Base-by-base conservation (phyloP, 1,284 basidiomycete genomes). In the Spongispora temasekensis region DNA sequence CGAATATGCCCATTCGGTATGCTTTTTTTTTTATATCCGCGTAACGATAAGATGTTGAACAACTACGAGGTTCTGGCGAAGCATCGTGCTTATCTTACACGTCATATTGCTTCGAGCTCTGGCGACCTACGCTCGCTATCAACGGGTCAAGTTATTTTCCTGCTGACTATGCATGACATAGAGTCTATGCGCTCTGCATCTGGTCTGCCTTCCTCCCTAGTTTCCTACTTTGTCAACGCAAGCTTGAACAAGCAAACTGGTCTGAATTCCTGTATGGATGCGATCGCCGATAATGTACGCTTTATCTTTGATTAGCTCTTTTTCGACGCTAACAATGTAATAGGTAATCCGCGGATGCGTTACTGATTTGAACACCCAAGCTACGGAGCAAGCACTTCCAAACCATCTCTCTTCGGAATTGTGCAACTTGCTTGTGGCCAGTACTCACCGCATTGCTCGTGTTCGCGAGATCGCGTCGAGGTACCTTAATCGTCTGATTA, bases 151-250 rank as follows among this genome's bases (percentile, higher is more conserved):
- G 83, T 95, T 55, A 89, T 97, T 27, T 94, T 99, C 71, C 79
- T 98, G 54, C 78, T 94, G 53, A 88, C 91, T 1, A 92, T 97
- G 80, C 89, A 95, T 69, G 92, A 96, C 64, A 83, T 98, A 60
- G 97, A 99, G 74, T 86, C 86, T 64, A 89, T 95, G 80, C 89
- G 97, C 37, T 91, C 94, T 27, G 84, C 88, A 23, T 82, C 87
- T 23, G 93, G 94, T 12, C 78, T 89, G 10, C 90, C 95, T 0
- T 94, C 95, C 0, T 92, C 91, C 13, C 78, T 98, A 25, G 86
- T 94, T 31, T 85, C 87, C 53, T 98, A 97, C 77, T 98, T 98
- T 73, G 84, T 87, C 68, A 98, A 98, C 72, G 87, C 90, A 59
- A 91, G 90, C 58, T 77, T 98, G 64, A 97, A 96, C 74, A 83